phyloP scores from a whole-genome alignment of 176 grass and related monocot species.

The Rhynchospora breviuscula region DNA sequence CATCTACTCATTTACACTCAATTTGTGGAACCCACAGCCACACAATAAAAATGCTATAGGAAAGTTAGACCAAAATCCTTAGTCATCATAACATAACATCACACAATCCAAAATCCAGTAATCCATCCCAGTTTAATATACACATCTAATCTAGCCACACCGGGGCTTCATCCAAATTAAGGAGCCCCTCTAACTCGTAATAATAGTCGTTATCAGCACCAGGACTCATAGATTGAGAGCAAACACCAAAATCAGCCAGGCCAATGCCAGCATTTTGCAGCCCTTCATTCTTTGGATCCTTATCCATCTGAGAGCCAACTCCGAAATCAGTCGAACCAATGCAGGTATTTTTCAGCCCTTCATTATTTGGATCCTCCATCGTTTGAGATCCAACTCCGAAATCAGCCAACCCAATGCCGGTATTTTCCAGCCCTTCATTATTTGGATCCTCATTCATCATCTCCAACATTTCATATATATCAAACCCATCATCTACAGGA shows the following conservation, averaged over 20 bases:
- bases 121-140: no score
- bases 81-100: not conserved
- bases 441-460: slow-evolving; percentile 52
- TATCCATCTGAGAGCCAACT: slow-evolving; percentile 22
- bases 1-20: not conserved
- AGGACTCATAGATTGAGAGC: not conserved
- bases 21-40: not conserved
- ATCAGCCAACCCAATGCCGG: not conserved
- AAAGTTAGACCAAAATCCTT: no score
- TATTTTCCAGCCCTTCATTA: not conserved
- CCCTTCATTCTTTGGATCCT: slow-evolving; percentile 27
- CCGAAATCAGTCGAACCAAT: not conserved
- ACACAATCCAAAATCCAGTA: not conserved
- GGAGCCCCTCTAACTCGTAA: not conserved
- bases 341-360: not conserved
- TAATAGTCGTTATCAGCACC: not conserved
- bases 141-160: not conserved
- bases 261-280: not conserved
- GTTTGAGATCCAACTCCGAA: not conserved
- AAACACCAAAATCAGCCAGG: not conserved
- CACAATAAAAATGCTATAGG: not conserved
- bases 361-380: slow-evolving; percentile 25
- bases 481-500: slow-evolving; percentile 22
- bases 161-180: not conserved
- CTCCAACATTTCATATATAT: slow-evolving; percentile 40